A percentile compares a stretch with the other conserved stretches of the same genome.
Conservation (phyloP, 2,329 filamentous ascomycete species). For the Xylariales sp. region DNA sequence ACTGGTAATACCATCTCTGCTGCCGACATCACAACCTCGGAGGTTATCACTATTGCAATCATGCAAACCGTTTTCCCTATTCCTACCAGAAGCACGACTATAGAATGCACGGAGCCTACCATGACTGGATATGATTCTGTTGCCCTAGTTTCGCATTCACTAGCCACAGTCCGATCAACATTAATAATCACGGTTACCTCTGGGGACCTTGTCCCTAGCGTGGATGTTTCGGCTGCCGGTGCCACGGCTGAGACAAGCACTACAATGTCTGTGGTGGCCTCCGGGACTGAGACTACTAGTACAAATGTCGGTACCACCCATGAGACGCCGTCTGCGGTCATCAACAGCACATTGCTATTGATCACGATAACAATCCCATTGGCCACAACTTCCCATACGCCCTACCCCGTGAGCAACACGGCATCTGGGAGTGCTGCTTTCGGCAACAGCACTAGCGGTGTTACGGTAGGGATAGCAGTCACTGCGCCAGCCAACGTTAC, state of each 20-base stretch:
- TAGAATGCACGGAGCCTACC: constrained; percentile 10
- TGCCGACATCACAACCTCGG: constrained; percentile 2
- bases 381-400: constrained; percentile 2
- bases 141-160: background rate
- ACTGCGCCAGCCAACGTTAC: background rate
- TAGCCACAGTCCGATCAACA: constrained; percentile 14
- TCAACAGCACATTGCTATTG: background rate
- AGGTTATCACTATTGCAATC: constrained; percentile 22
- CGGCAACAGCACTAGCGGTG: constrained; percentile 20
- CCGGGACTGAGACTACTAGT: background rate
- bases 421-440: constrained; percentile 12
- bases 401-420: constrained; percentile 18
- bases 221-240: background rate
- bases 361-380: background rate
- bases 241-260: constrained; percentile 9
- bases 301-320: constrained; percentile 25
- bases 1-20: constrained; percentile 14
- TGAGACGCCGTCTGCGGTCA: constrained; percentile 3
- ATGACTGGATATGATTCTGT: background rate
- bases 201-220: constrained; percentile 8
- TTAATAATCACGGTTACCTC: constrained; percentile 19
- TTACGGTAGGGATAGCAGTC: constrained; percentile 2
- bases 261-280: constrained; percentile 7
- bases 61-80: constrained; percentile 28
- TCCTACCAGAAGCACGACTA: constrained; percentile 9